A percentile compares a stretch with the other conserved stretches of the same genome.
Evolutionary conservation across 2,329 filamentous ascomycete species (phyloP).

Genomic region (Pseudogymnoascus sp.): DNA sequence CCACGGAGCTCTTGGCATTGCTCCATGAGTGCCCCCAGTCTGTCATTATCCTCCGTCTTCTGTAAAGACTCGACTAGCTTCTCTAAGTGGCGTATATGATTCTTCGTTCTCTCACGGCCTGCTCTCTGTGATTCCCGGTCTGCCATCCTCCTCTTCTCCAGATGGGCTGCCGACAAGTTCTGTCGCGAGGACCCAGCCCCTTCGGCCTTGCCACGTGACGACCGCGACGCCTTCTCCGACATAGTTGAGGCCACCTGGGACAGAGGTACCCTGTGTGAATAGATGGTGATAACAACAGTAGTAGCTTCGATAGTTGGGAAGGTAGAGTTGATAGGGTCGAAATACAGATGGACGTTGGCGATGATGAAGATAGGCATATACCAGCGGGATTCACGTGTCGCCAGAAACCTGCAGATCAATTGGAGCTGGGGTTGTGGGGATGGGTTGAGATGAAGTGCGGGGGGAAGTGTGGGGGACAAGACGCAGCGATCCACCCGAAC

Average conservation of each 20-base stretch:
- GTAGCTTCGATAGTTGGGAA: neutral
- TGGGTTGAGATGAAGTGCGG: neutral
- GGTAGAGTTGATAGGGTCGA: neutral
- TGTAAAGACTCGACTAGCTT: neutral
- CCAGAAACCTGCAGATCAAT: neutral
- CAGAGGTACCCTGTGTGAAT: neutral
- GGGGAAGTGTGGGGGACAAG: neutral
- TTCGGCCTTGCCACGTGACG: constrained; percentile 5
- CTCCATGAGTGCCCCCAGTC: constrained; percentile 1
- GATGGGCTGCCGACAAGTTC: constrained; percentile 1
- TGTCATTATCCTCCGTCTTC: neutral
- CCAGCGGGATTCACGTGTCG: neutral
- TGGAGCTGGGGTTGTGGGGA: neutral
- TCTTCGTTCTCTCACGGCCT: constrained; percentile 2
- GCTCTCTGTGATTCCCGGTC: neutral
- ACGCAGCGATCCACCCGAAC: neutral
- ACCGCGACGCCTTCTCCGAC: neutral
- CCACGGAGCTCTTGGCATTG: neutral
- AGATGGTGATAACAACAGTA: neutral
- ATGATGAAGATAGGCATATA: neutral
- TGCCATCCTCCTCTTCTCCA: neutral
- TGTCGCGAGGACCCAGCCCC: neutral
- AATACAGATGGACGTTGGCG: neutral
- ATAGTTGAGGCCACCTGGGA: neutral
- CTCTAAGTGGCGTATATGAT: constrained; percentile 1